Percentiles rank a stretch among this genome's conserved stretches.
These are phyloP conservation scores for Termitomyces sp. DNA, from an alignment of 768 basidiomycete genomes.

Conservation along the genomic window DNA sequence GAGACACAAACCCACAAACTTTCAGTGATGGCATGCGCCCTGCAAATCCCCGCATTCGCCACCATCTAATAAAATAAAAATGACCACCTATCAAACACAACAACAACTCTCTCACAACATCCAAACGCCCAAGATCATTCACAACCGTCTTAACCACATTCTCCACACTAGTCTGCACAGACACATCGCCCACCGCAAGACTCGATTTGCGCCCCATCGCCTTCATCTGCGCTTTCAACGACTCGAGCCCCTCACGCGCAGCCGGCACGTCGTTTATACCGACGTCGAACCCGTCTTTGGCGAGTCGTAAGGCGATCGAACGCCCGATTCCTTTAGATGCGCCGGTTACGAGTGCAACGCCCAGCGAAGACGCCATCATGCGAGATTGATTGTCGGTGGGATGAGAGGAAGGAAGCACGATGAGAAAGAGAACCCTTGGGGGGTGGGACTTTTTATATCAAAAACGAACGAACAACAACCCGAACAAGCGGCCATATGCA, in stretches of 20 bases:
- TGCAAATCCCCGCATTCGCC: slow-evolving; percentile 30
- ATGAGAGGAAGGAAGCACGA: no score
- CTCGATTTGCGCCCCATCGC: slow-evolving; percentile 10
- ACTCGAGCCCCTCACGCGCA: slow-evolving; percentile 3
- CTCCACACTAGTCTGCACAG: slow-evolving; percentile 30
- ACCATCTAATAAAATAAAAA: slow-evolving; percentile 24
- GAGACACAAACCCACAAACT: slow-evolving; percentile 10
- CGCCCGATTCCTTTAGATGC: slow-evolving; percentile 38
- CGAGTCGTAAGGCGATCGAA: slow-evolving; percentile 37
- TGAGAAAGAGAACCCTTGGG: no score
- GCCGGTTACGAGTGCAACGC: slow-evolving; percentile 18
- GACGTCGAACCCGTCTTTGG: slow-evolving; percentile 11
- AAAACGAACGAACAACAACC: no score
- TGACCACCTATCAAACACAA: no score
- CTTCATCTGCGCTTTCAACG: slow-evolving; percentile 7
- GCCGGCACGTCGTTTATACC: slow-evolving; percentile 31
- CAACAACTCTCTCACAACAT: slow-evolving; percentile 7
- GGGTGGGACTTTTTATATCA: no score
- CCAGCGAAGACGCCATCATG: slow-evolving; percentile 32
- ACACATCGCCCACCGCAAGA: slow-evolving; percentile 14
- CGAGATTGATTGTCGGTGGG: no score
- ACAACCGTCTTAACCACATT: slow-evolving; percentile 20
- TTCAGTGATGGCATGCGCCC: slow-evolving; percentile 15
- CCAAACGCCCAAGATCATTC: not conserved
- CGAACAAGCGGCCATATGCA: no score